phyloP scores from a whole-genome alignment of 2,329 filamentous ascomycete genomes.

The Sclerotinia trifoliorum region DNA sequence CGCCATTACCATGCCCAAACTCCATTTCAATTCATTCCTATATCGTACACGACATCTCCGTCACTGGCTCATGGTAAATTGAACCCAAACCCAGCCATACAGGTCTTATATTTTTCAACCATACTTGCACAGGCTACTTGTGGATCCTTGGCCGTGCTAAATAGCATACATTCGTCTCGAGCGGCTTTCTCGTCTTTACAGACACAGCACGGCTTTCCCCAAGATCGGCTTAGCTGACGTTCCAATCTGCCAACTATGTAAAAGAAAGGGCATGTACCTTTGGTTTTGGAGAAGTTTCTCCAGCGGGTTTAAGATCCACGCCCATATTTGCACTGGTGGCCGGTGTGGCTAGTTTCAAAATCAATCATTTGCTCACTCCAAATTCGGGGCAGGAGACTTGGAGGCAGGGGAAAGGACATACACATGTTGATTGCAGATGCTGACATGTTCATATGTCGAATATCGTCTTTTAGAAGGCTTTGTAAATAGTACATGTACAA shows the following conservation, averaged over 20 bases:
- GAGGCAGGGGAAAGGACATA: conserved; percentile 27
- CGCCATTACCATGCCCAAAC: conserved; percentile 35
- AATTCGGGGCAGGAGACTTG: not conserved
- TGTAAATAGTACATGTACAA: conserved; percentile 29
- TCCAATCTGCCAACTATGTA: not conserved
- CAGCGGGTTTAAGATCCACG: conserved; percentile 33
- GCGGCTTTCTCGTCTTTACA: conserved; percentile 92
- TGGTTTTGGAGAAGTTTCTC: conserved; percentile 29
- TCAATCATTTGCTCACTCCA: conserved; percentile 7
- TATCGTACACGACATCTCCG: conserved; percentile 14
- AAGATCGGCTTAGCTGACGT: conserved; percentile 11
- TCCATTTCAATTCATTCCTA: conserved; percentile 18
- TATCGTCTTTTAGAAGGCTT: conserved; percentile 29
- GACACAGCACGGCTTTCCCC: conserved; percentile 82
- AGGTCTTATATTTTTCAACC: conserved; percentile 82
- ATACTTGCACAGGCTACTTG: conserved; percentile 78
- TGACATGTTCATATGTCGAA: conserved; percentile 32
- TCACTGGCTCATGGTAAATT: conserved; percentile 46
- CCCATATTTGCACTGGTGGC: conserved; percentile 35
- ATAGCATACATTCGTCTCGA: conserved; percentile 98
- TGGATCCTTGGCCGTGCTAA: conserved; percentile 81
- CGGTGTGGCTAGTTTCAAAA: conserved; percentile 30
- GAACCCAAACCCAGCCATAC: conserved; percentile 94
- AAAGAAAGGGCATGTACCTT: conserved; percentile 32
- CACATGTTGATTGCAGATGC: conserved; percentile 35